These are phyloP conservation scores for Coemansia aciculifera DNA, from an alignment of 192 early-diverging fungal species.

Conservation along the genomic window DNA sequence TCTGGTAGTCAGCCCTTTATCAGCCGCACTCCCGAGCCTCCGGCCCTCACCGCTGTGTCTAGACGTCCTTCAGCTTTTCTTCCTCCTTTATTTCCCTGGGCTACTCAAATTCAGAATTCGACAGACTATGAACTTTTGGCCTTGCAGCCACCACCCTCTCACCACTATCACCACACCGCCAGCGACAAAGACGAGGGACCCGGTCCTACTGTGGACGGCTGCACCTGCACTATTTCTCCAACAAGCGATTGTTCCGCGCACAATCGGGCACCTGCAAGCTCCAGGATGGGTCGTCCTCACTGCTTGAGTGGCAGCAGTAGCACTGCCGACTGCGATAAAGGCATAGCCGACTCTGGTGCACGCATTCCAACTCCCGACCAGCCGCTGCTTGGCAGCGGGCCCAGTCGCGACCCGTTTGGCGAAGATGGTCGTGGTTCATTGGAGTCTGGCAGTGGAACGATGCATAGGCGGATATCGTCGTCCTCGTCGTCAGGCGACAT, in stretches of 20 bases:
- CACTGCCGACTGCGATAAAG: not conserved
- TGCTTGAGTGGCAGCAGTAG: constrained; percentile 9
- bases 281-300: constrained; percentile 5
- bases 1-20: not conserved
- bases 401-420: constrained; percentile 16
- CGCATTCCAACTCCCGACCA: constrained; percentile 43
- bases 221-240: constrained; percentile 7
- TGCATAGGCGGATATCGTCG: constrained; percentile 33
- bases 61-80: not conserved
- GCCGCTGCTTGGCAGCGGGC: constrained; percentile 34
- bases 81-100: not conserved
- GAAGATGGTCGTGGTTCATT: constrained; percentile 17
- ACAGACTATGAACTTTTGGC: constrained; percentile 5
- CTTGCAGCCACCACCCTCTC: not conserved
- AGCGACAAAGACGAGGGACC: constrained; percentile 4
- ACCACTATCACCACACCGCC: not conserved
- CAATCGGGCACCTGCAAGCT: not conserved
- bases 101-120: constrained; percentile 3
- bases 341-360: constrained; percentile 6
- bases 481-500: constrained; percentile 26
- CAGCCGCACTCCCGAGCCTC: not conserved
- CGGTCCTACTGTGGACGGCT: constrained; percentile 12
- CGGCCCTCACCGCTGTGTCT: not conserved
- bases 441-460: constrained; percentile 11
- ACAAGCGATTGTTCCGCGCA: constrained; percentile 9